Percentiles rank a stretch among this genome's conserved stretches.
These are phyloP conservation scores for Fusarium setosum DNA, from an alignment of 2,329 filamentous ascomycete genomes.

Conservation along the genomic window DNA sequence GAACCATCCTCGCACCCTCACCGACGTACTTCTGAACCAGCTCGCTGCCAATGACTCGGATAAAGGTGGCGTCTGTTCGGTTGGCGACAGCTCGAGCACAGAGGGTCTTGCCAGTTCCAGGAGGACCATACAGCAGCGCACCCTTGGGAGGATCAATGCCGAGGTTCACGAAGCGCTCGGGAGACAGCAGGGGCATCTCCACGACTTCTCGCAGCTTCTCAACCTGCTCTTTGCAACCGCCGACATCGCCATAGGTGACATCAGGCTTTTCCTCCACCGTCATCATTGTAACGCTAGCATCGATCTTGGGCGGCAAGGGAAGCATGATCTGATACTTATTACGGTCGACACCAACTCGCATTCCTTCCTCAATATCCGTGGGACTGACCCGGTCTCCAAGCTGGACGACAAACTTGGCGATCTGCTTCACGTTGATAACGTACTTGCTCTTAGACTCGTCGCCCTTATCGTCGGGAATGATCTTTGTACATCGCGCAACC, in stretches of 20 bases:
- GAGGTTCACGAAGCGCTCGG: slow-evolving; percentile 97
- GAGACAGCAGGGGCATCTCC: slow-evolving; percentile 96
- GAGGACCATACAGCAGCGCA: slow-evolving; percentile 94
- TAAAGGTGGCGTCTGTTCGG: slow-evolving; percentile 97
- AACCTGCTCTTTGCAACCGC: slow-evolving; percentile 99
- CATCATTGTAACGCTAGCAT: slow-evolving; percentile 99
- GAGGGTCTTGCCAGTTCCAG: slow-evolving; percentile 98
- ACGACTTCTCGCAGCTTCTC: slow-evolving; percentile 99
- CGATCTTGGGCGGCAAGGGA: slow-evolving; percentile 96
- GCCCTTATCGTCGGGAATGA: slow-evolving; percentile 93
- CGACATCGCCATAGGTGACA: slow-evolving; percentile 98
- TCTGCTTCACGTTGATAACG: slow-evolving; percentile 99
- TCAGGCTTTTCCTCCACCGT: slow-evolving; percentile 99
- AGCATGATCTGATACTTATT: slow-evolving; percentile 99
- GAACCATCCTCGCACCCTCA: slow-evolving; percentile 97
- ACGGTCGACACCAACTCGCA: slow-evolving; percentile 97
- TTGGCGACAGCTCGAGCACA: slow-evolving; percentile 98
- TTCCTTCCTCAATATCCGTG: slow-evolving; percentile 99
- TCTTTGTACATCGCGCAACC: slow-evolving; percentile 98
- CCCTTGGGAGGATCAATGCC: slow-evolving; percentile 99
- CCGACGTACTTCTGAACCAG: slow-evolving; percentile 99
- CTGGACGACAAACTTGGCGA: slow-evolving; percentile 99
- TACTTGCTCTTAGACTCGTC: slow-evolving; percentile 99
- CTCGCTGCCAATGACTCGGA: slow-evolving; percentile 97
- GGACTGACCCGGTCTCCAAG: slow-evolving; percentile 96